A percentile compares a stretch with the other conserved stretches of the same genome.
These are phyloP conservation scores for Lithospermum erythrorhizon DNA, from an alignment of 257 asterid genomes.

Conservation along the genomic window DNA sequence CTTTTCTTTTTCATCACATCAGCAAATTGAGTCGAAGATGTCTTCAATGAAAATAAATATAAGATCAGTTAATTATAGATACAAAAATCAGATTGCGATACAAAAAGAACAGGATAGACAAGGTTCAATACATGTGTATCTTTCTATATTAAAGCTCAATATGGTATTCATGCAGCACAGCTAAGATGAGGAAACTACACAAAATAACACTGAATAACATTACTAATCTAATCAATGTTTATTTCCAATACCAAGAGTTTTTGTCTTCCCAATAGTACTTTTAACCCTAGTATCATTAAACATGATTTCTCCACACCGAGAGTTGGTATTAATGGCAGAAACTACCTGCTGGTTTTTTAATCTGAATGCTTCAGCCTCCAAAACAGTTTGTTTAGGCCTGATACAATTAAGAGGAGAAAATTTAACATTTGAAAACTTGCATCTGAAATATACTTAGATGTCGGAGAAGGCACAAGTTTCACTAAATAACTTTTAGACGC, in stretches of 20 bases:
- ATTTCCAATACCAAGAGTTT: too few species aligned
- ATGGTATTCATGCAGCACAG: neutral
- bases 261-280: too few species aligned
- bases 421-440: conserved; percentile 1
- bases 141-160: neutral
- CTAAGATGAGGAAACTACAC: too few species aligned
- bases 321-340: too few species aligned
- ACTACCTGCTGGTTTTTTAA: conserved; percentile 57
- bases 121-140: neutral
- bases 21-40: conserved; percentile 37
- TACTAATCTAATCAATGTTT: too few species aligned
- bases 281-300: too few species aligned
- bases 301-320: too few species aligned
- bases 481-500: conserved; percentile 75
- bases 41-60: conserved; percentile 11
- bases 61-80: neutral
- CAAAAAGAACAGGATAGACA: neutral
- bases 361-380: conserved; percentile 88
- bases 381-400: conserved; percentile 87
- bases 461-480: conserved; percentile 8
- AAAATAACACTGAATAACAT: too few species aligned
- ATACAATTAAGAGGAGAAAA: conserved; percentile 11
- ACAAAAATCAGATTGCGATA: neutral
- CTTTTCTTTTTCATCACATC: conserved; percentile 92
- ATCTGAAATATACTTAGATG: neutral